Percentiles rank a stretch among this genome's conserved stretches.
phyloP scores from a whole-genome alignment of 768 basidiomycete species.

The Hydnum rufescens region DNA sequence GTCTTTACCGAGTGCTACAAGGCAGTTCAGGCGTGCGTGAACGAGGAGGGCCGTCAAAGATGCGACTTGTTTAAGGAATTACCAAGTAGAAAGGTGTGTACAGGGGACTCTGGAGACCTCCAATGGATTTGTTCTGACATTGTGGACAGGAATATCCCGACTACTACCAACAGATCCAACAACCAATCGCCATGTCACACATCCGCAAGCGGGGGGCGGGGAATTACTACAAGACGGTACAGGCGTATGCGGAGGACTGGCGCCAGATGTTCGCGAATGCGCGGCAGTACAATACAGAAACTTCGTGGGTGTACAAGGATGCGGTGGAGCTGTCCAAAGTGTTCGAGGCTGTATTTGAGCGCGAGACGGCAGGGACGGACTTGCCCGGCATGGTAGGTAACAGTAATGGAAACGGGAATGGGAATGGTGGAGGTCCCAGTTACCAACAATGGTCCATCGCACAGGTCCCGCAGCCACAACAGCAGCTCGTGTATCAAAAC shows the following conservation, averaged over 20 bases:
- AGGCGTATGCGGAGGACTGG: slow-evolving; percentile 60
- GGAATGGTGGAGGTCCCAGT: too few relatives aligned
- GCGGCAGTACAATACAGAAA: slow-evolving; percentile 82
- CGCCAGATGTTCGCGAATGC: slow-evolving; percentile 88
- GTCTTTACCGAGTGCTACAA: slow-evolving; percentile 57
- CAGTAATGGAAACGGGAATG: neutral
- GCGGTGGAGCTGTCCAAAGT: slow-evolving; percentile 89
- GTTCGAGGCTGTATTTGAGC: slow-evolving; percentile 52
- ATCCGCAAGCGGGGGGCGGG: slow-evolving; percentile 59
- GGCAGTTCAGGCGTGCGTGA: slow-evolving; percentile 52
- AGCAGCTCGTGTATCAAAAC: too few relatives aligned
- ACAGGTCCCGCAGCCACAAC: too few relatives aligned
- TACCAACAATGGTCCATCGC: too few relatives aligned
- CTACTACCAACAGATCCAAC: slow-evolving; percentile 74
- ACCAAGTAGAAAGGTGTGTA: slow-evolving; percentile 47
- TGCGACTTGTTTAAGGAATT: slow-evolving; percentile 76
- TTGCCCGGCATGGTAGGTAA: slow-evolving; percentile 44
- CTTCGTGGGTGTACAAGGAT: slow-evolving; percentile 85
- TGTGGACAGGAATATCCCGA: slow-evolving; percentile 60
- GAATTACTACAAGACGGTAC: slow-evolving; percentile 52
- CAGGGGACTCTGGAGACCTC: neutral
- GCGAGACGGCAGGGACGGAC: slow-evolving; percentile 30
- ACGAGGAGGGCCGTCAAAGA: slow-evolving; percentile 53
- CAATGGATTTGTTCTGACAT: slow-evolving; percentile 8
- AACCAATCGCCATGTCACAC: slow-evolving; percentile 73